Percentiles rank a stretch among this genome's conserved stretches.
phyloP scores from a whole-genome alignment of 805 yeast genomes.

The Metschnikowia corniflorae region DNA sequence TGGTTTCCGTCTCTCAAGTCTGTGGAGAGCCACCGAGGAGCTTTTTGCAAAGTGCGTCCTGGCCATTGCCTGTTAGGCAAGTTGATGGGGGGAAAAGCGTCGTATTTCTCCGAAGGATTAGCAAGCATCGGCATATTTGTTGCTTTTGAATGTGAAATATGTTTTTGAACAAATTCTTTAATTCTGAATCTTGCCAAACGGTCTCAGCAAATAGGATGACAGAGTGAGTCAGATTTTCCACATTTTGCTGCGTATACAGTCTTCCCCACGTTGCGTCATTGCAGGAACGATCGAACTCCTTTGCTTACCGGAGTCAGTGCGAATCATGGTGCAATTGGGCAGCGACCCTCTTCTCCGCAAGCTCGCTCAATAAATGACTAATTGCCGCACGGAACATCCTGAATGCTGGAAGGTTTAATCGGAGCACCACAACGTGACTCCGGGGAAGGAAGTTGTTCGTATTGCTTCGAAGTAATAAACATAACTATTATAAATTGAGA shows the following conservation, averaged over 20 bases:
- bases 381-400: too few relatives aligned
- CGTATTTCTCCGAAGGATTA: constrained; percentile 65
- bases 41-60: constrained; percentile 46
- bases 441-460: too few relatives aligned
- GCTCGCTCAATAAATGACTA: too few relatives aligned
- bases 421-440: too few relatives aligned
- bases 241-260: not conserved
- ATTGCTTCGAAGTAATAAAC: too few relatives aligned
- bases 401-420: too few relatives aligned
- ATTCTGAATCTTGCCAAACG: not conserved
- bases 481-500: too few relatives aligned
- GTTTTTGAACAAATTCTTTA: not conserved
- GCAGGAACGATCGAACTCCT: too few relatives aligned
- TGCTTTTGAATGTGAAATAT: not conserved
- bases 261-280: too few relatives aligned
- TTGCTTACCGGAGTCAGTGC: too few relatives aligned
- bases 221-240: not conserved
- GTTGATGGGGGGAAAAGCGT: constrained; percentile 50
- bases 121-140: constrained; percentile 30
- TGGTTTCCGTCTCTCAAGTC: constrained; percentile 84
- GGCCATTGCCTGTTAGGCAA: constrained; percentile 75
- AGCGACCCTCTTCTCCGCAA: too few relatives aligned
- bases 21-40: constrained; percentile 82
- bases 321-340: too few relatives aligned
- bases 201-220: not conserved